Conservation (phyloP, 148 eudicot genomes). For the Simmondsia chinensis region DNA sequence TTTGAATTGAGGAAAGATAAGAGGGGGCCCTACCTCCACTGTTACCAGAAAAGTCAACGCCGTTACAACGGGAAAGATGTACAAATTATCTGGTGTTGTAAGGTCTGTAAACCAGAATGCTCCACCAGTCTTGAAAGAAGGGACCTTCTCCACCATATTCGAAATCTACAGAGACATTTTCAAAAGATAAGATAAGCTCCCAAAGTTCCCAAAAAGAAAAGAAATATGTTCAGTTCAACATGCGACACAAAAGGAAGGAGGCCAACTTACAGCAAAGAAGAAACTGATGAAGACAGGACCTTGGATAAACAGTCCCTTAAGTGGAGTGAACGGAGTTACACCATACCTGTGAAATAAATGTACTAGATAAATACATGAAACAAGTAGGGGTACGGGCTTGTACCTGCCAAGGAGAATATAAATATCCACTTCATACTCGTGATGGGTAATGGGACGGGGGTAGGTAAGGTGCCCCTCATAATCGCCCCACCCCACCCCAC, state of each 20-base stretch:
- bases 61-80: conserved; percentile 66
- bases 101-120: conserved; percentile 88
- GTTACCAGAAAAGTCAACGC: conserved; percentile 71
- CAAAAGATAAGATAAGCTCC: too few species aligned
- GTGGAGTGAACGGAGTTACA: conserved; percentile 78
- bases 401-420: not conserved
- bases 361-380: not conserved
- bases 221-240: too few species aligned
- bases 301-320: conserved; percentile 76
- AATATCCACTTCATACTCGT: not conserved
- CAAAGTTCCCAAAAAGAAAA: too few species aligned
- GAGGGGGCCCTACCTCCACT: conserved; percentile 56
- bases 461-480: too few species aligned
- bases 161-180: conserved; percentile 38
- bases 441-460: too few species aligned
- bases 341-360: conserved; percentile 41
- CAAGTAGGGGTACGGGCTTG: not conserved
- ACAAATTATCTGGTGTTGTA: conserved; percentile 68
- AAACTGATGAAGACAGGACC: conserved; percentile 86
- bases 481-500: too few species aligned
- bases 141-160: conserved; percentile 94
- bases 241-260: conserved; percentile 1
- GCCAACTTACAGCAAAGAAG: conserved; percentile 84
- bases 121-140: conserved; percentile 84
- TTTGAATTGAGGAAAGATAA: conserved; percentile 4